phyloP scores from a whole-genome alignment of 441 rosid species.

The Aquilaria agallochum region DNA sequence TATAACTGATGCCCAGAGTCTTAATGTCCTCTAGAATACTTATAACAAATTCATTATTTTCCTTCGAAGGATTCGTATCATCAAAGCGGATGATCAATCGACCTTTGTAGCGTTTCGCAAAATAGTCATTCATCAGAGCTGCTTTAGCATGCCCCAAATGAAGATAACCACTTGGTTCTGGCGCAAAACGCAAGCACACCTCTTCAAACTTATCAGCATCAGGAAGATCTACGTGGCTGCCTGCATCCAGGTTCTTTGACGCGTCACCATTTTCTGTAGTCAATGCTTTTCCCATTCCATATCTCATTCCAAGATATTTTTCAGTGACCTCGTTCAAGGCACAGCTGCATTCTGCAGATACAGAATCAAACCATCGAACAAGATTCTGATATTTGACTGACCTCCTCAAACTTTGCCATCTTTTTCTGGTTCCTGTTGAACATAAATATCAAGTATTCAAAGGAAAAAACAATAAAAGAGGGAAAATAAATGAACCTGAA shows the following conservation, averaged over 20 bases:
- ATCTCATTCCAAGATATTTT: too few species aligned
- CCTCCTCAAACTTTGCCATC: conserved; percentile 94
- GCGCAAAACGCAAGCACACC: conserved; percentile 81
- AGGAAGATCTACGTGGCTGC: conserved; percentile 51
- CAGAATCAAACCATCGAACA: conserved; percentile 79
- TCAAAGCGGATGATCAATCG: conserved; percentile 73
- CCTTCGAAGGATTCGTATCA: conserved; percentile 80
- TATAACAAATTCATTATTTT: conserved; percentile 77
- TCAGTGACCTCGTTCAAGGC: too few species aligned
- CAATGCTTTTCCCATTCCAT: too few species aligned
- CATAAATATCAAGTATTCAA: too few species aligned
- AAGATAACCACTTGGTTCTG: conserved; percentile 94
- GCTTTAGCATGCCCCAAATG: conserved; percentile 96
- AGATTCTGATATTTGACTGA: conserved; percentile 78
- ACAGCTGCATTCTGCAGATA: conserved; percentile 40
- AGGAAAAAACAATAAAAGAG: too few species aligned
- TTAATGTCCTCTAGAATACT: conserved; percentile 73
- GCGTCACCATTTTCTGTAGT: too few species aligned
- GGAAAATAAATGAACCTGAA: too few species aligned
- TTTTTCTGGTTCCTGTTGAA: conserved; percentile 51
- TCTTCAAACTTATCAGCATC: conserved; percentile 65
- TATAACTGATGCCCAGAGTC: conserved; percentile 78
- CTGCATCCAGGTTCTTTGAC: too few species aligned
- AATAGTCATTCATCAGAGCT: conserved; percentile 78
- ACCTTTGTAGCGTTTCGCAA: conserved; percentile 79